Evolutionary conservation across 768 basidiomycete genomes (phyloP).

Genomic region (Crassisporium funariophilum): DNA sequence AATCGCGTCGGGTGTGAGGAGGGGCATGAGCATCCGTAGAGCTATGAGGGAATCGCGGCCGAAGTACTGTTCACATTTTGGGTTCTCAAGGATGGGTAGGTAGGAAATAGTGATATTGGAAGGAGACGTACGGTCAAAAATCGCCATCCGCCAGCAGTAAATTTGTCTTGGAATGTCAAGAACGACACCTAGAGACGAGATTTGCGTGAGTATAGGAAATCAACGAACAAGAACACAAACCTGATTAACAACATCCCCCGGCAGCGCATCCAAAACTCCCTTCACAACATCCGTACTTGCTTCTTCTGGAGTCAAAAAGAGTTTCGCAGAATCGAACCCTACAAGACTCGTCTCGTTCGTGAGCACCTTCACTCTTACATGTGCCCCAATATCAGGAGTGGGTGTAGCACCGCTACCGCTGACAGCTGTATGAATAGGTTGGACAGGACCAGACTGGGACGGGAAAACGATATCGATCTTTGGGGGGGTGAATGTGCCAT

Average conservation of each 20-base stretch:
- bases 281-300: conserved; percentile 24
- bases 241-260: conserved; percentile 17
- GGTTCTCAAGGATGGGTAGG: not conserved
- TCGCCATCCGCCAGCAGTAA: conserved; percentile 47
- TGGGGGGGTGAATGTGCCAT: conserved; percentile 34
- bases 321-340: conserved; percentile 30
- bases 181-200: conserved; percentile 35
- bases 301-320: conserved; percentile 36
- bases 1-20: conserved; percentile 39
- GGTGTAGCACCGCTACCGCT: no score
- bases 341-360: conserved; percentile 40
- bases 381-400: no score
- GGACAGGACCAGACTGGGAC: conserved; percentile 13
- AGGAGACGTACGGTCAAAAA: conserved; percentile 38
- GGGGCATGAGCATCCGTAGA: conserved; percentile 41
- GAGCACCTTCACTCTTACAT: conserved; percentile 31
- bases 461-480: conserved; percentile 36
- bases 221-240: conserved; percentile 25
- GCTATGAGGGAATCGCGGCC: conserved; percentile 46
- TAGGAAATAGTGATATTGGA: not conserved
- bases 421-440: no score
- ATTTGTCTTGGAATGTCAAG: conserved; percentile 40
- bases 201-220: no score
- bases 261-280: conserved; percentile 29
- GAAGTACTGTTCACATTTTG: conserved; percentile 31